Evolutionary conservation across 805 yeast genomes (phyloP), one percentile per base, ranked within the genome.

Genomic region (Naumovozyma castellii): DNA sequence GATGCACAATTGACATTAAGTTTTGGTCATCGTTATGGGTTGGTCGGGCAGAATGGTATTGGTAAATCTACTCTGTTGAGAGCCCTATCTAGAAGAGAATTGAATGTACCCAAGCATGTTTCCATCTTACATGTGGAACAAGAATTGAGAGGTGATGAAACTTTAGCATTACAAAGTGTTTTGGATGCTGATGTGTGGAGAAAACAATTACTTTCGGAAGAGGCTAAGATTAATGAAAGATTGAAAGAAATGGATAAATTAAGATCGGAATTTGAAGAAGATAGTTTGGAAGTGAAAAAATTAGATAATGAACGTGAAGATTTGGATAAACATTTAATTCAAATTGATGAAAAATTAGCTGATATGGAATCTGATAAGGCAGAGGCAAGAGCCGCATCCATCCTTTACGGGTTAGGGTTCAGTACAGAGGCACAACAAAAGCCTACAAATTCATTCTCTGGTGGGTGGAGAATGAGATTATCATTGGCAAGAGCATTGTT

Each of bases 401-500:
- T 92, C 44, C 68, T 92, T 47, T 84, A 64, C 47, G 99, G 99
- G 59, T 71, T 92, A 46, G 99, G 99, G 41, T 92, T 92, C 70
- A 79, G 95, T 35, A 75, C 76, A 46, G 94, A 83, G 53, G 75
- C 96, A 4, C 98, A 92, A 62, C 66, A 69, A 35, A 71, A 71
- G 47, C 80, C 95, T 25, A 87, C 97, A 4, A 90, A 86, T 49
- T 74, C 87, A 19, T 92, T 92, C 62, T 87, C 97, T 39, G 99
- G 99, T 76, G 99, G 99, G 78, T 92, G 98, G 98, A 82, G 98
- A 75, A 92, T 92, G 98, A 84, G 98, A 71, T 73, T 92, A 48
- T 84, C 97, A n/a, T 73, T 92, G 44, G 98, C 98, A 3, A 78
- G 98, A 66, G 98, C 98, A 0, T 73, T 92, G 59, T 92, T 92